phyloP scores from a whole-genome alignment of 108 stramenopile species.

The Skeletonema costatum region DNA sequence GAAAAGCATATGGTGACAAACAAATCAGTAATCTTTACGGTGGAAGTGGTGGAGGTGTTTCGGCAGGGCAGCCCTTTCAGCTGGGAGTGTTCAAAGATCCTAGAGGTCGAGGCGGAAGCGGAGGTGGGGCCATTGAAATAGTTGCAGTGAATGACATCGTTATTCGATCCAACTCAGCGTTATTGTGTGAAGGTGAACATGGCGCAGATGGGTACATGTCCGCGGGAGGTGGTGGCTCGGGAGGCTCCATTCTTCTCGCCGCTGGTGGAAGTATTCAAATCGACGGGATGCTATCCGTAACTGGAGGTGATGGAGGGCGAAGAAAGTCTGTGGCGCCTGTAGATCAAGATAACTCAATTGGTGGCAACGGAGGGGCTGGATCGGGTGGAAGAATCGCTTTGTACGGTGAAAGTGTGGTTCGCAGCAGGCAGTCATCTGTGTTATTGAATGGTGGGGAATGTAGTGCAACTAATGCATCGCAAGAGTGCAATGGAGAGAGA shows the following conservation, averaged over 20 bases:
- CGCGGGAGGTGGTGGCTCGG: slow-evolving; percentile 81
- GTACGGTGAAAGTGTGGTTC: slow-evolving; percentile 59
- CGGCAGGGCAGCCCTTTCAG: slow-evolving; percentile 52
- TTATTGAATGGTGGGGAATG: slow-evolving; percentile 29
- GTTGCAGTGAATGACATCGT: slow-evolving; percentile 73
- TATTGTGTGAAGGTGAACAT: slow-evolving; percentile 65
- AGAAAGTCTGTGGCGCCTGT: slow-evolving; percentile 9
- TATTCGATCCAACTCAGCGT: slow-evolving; percentile 51
- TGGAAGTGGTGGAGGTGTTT: slow-evolving; percentile 64
- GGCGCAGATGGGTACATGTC: slow-evolving; percentile 53
- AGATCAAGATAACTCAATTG: slow-evolving; percentile 14
- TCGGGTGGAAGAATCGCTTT: slow-evolving; percentile 78
- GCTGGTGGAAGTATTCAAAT: slow-evolving; percentile 65
- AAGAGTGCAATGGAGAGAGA: slow-evolving; percentile 30
- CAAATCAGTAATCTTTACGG: slow-evolving; percentile 39
- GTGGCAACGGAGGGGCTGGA: slow-evolving; percentile 70
- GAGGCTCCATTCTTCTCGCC: slow-evolving; percentile 68
- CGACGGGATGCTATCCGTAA: slow-evolving; percentile 51
- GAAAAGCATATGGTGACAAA: slow-evolving; percentile 42
- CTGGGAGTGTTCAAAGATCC: slow-evolving; percentile 35
- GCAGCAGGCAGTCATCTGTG: slow-evolving; percentile 16
- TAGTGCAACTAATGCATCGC: background rate
- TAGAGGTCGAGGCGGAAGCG: slow-evolving; percentile 69
- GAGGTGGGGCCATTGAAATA: slow-evolving; percentile 85
- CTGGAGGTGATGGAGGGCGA: slow-evolving; percentile 74